A percentile compares a stretch with the other conserved stretches of the same genome.
These are phyloP conservation scores for Colletotrichum caudatum DNA, from an alignment of 2,329 filamentous ascomycete species.

Conservation along the genomic window DNA sequence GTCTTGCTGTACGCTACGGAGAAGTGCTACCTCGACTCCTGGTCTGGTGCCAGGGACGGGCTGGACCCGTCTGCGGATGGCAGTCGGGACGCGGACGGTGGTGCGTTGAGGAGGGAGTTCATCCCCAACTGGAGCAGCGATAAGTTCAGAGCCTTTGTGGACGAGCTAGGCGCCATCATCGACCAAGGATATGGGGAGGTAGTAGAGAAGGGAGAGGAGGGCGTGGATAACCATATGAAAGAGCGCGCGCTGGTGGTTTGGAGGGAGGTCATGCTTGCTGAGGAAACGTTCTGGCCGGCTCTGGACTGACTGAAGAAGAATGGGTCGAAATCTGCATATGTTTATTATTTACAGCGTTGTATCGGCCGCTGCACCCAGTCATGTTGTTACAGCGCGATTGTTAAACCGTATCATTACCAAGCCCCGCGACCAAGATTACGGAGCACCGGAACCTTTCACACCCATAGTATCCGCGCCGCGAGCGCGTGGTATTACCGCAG, in stretches of 20 bases:
- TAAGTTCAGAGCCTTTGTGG: constrained; percentile 72
- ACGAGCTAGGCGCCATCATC: constrained; percentile 64
- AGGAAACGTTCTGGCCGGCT: constrained; percentile 70
- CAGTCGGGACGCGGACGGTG: constrained; percentile 69
- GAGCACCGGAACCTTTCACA: background rate
- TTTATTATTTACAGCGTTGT: background rate
- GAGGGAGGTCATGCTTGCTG: constrained; percentile 65
- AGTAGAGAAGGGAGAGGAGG: constrained; percentile 51
- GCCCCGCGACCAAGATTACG: background rate
- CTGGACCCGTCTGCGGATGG: constrained; percentile 42
- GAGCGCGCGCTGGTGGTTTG: constrained; percentile 59
- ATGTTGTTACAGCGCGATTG: background rate
- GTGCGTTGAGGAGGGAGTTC: constrained; percentile 72
- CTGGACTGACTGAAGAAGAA: background rate
- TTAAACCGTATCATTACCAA: constrained; percentile 7
- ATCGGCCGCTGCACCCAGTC: background rate
- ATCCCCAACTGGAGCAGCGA: constrained; percentile 76
- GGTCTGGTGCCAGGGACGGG: constrained; percentile 63
- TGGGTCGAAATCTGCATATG: too few species aligned
- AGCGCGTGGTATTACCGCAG: constrained; percentile 33
- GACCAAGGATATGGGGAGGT: constrained; percentile 63
- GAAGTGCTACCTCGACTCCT: constrained; percentile 70
- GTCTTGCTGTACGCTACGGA: constrained; percentile 85
- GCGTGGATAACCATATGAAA: constrained; percentile 48
- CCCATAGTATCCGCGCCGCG: constrained; percentile 6